These are phyloP conservation scores for Leptodontidium sp. DNA, from an alignment of 2,329 filamentous ascomycete species.

Conservation along the genomic window DNA sequence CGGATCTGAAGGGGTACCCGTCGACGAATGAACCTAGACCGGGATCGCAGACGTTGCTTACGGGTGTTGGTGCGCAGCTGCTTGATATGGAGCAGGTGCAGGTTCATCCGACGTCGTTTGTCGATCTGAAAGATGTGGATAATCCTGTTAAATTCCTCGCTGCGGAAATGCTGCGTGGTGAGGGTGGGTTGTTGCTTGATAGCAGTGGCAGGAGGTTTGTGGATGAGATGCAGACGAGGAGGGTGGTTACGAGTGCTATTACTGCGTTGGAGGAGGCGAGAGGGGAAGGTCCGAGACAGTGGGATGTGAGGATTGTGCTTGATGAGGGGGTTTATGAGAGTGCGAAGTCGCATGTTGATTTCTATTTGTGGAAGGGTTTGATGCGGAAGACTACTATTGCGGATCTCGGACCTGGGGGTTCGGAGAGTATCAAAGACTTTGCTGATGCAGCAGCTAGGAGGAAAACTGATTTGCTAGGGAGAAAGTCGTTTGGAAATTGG, in stretches of 20 bases:
- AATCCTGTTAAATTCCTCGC: constrained; percentile 67
- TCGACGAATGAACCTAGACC: constrained; percentile 69
- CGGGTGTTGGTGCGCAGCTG: constrained; percentile 50
- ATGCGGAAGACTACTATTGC: constrained; percentile 63
- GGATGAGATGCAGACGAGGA: constrained; percentile 68
- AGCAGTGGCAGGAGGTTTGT: constrained; percentile 60
- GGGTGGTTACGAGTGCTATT: constrained; percentile 62
- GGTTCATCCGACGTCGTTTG: constrained; percentile 70
- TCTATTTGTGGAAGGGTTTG: constrained; percentile 69
- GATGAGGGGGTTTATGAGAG: constrained; percentile 65
- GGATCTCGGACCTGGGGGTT: constrained; percentile 54
- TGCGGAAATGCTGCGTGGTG: constrained; percentile 68
- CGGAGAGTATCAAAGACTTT: constrained; percentile 59
- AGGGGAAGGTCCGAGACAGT: constrained; percentile 54
- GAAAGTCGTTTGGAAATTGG: constrained; percentile 65
- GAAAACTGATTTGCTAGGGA: constrained; percentile 54
- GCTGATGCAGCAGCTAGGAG: constrained; percentile 53
- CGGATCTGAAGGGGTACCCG: constrained; percentile 65
- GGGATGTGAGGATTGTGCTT: constrained; percentile 65
- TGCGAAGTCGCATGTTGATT: constrained; percentile 63
- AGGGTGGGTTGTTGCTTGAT: constrained; percentile 65
- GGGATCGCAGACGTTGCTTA: constrained; percentile 58
- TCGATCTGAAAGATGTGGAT: constrained; percentile 58
- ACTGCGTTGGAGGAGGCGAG: constrained; percentile 50
- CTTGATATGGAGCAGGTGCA: constrained; percentile 62